Evolutionary conservation across 495 filamentous ascomycete genomes (phyloP), one percentile per base, ranked within the genome.

Genomic region (Parachaetomium inaequale): DNA sequence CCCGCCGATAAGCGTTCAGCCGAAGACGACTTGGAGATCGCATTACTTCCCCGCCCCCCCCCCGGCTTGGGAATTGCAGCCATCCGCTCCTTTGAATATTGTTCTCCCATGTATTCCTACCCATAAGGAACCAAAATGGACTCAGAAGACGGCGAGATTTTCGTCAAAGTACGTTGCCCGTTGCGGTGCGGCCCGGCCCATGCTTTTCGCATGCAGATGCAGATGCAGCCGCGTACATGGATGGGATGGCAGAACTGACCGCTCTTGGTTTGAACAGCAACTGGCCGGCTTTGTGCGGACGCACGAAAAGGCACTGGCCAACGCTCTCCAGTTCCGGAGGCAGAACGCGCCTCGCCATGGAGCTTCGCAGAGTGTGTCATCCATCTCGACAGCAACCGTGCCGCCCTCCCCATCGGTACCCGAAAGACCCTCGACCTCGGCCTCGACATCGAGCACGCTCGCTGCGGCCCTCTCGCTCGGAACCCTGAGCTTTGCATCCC

Each of bases 241-340:
- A 40, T 34, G 11, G 25, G 36, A 52, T 63, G 21, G 19, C 29
- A 51, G 54, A 40, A 43, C 66, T 68, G 38, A 69, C 71, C 62
- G 45, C 52, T 47, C n/a, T 43, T 64, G 31, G 23, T 23, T 17
- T 12, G 25, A 46, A 59, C 64, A 96, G 93, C 94, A 94, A 78
- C 84, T 98, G 64, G 92, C 93, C 65, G 88, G 87, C 74, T 98
- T 96, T 77, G 92, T 98, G 72, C 90, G 93, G 59, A 96, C 92
- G 36, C 91, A 98, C 77, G 94, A 98, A 74, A 96, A 95, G 78
- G 94, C 92, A 28, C 85, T 98, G 62, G 94, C 94, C 65, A 98
- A 98, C 76, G 93, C 94, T 63, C 81, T 97, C 36, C 94, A 96
- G 72, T 80, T 93, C 57, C 86, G 84, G 68, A 84, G 87, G 59